A percentile compares a stretch with the other conserved stretches of the same genome.
phyloP scores from a whole-genome alignment of 768 basidiomycete species.

The Kwoniella sp. region DNA sequence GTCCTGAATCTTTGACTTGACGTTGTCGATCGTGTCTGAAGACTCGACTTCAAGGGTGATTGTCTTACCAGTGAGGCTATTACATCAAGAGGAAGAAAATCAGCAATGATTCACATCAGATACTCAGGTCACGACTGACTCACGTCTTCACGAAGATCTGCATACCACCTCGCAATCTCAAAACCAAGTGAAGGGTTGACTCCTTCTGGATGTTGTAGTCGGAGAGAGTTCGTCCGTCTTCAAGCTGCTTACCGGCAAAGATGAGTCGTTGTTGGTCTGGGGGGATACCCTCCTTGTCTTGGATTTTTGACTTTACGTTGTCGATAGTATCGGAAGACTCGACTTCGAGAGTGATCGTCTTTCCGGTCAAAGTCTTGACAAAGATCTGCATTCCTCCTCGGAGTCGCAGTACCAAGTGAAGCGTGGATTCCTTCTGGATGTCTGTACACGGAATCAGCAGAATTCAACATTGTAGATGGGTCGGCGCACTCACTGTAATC shows the following conservation, averaged over 20 bases:
- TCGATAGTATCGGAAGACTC: constrained; percentile 92
- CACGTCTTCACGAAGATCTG: constrained; percentile 54
- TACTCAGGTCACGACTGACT: background rate
- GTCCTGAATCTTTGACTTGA: constrained; percentile 54
- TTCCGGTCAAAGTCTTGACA: constrained; percentile 57
- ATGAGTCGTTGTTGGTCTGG: constrained; percentile 85
- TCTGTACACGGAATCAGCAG: no score
- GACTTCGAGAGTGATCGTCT: constrained; percentile 63
- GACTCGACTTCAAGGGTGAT: constrained; percentile 47
- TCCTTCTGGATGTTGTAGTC: constrained; percentile 65
- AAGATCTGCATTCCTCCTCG: constrained; percentile 81
- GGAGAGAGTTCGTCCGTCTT: constrained; percentile 85
- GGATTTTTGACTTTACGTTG: constrained; percentile 91
- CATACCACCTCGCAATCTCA: constrained; percentile 86
- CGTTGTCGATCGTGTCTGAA: constrained; percentile 52
- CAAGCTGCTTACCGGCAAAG: constrained; percentile 89
- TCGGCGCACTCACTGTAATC: constrained; percentile 72
- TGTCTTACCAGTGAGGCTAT: constrained; percentile 41
- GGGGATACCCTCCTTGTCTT: constrained; percentile 68
- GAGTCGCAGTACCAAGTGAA: constrained; percentile 69
- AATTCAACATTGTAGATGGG: no score
- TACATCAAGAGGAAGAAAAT: background rate
- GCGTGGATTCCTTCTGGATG: constrained; percentile 56
- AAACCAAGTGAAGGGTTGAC: constrained; percentile 60
- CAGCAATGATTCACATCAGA: background rate